Evolutionary conservation across 352 stramenopile genomes (phyloP).

Genomic region (Phytophthora tentaculata): DNA sequence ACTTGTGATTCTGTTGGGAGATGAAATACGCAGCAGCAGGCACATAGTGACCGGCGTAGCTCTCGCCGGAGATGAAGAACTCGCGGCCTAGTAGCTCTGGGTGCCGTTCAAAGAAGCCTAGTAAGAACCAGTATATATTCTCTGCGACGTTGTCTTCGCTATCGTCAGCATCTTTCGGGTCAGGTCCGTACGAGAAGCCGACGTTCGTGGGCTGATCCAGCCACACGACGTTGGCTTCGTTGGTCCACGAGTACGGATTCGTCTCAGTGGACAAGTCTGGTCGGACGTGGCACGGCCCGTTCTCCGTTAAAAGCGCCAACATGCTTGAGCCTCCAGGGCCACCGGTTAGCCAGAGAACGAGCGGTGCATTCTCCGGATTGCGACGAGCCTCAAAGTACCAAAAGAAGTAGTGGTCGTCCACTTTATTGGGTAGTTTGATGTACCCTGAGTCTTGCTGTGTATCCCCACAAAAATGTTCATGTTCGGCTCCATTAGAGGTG

Average conservation of each 20-base stretch:
- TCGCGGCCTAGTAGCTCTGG: conserved; percentile 55
- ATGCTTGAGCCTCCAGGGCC: conserved; percentile 66
- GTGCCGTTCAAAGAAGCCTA: conserved; percentile 66
- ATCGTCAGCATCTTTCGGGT: conserved; percentile 40
- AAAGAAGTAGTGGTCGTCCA: conserved; percentile 79
- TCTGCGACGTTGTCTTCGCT: conserved; percentile 59
- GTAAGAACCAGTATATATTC: conserved; percentile 76
- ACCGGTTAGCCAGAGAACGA: conserved; percentile 74
- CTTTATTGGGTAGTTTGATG: conserved; percentile 66
- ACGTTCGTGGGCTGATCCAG: conserved; percentile 72
- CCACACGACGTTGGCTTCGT: conserved; percentile 69
- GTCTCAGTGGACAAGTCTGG: conserved; percentile 51
- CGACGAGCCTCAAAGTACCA: conserved; percentile 73
- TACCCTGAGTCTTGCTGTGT: conserved; percentile 63
- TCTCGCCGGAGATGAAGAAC: conserved; percentile 76
- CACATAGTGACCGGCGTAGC: conserved; percentile 70
- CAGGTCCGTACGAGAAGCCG: conserved; percentile 55
- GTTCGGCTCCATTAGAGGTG: conserved; percentile 23
- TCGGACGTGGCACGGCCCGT: conserved; percentile 65
- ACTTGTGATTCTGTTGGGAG: conserved; percentile 44
- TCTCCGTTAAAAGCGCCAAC: conserved; percentile 69
- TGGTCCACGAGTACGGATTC: conserved; percentile 74
- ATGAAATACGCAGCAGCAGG: conserved; percentile 60
- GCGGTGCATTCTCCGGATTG: conserved; percentile 47
- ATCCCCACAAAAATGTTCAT: conserved; percentile 49